Evolutionary conservation across 1,139 yeast species (phyloP).

Genomic region (Nakaseomyces kungkrabaensis): DNA sequence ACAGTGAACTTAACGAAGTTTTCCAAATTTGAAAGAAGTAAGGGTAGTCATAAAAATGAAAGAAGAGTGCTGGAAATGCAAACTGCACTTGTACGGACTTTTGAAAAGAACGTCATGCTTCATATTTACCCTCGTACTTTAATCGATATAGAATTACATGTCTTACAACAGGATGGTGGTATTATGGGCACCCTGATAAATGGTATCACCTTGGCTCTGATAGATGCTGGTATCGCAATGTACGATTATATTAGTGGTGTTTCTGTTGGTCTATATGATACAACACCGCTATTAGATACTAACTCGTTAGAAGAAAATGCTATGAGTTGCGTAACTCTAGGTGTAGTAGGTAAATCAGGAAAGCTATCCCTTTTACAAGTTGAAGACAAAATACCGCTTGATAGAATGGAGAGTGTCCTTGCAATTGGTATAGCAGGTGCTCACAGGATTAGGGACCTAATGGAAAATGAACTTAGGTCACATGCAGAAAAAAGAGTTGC

Average conservation of each 20-base stretch:
- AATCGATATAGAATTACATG: constrained; percentile 63
- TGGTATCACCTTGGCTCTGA: constrained; percentile 80
- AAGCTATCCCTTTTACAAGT: constrained; percentile 63
- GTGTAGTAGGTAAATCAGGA: constrained; percentile 74
- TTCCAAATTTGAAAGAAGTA: constrained; percentile 68
- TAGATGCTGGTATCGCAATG: constrained; percentile 95
- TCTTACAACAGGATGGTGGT: constrained; percentile 87
- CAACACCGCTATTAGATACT: constrained; percentile 69
- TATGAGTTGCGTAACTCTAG: constrained; percentile 70
- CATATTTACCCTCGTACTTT: constrained; percentile 76
- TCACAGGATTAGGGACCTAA: constrained; percentile 66
- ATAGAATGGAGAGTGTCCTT: constrained; percentile 62
- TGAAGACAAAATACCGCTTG: constrained; percentile 82
- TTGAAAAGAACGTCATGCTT: constrained; percentile 67
- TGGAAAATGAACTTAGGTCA: constrained; percentile 75
- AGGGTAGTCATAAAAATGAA: constrained; percentile 44
- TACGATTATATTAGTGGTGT: constrained; percentile 80
- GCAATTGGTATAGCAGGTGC: constrained; percentile 90
- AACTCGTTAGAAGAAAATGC: constrained; percentile 77
- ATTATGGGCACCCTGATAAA: constrained; percentile 70
- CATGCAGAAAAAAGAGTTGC: constrained; percentile 46
- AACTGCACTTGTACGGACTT: constrained; percentile 66
- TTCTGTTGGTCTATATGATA: constrained; percentile 70
- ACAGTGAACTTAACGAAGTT: constrained; percentile 69
- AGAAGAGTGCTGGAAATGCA: constrained; percentile 68